Percentiles rank a stretch among this genome's conserved stretches.
phyloP scores from a whole-genome alignment of 768 basidiomycete species.

The Phylloporus sp. region DNA sequence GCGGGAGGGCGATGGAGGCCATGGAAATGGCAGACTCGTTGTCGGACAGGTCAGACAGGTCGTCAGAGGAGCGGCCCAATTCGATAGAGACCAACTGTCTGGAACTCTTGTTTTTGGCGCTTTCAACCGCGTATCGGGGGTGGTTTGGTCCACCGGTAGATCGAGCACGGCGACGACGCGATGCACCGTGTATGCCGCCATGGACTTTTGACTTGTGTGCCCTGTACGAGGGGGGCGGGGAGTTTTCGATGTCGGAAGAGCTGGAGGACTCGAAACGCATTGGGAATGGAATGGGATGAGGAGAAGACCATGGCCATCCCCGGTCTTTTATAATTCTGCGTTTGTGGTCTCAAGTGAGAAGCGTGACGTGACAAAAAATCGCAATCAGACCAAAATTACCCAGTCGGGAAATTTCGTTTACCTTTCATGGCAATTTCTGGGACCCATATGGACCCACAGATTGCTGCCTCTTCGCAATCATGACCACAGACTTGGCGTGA shows the following conservation, averaged over 20 bases:
- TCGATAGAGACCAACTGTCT: constrained; percentile 25
- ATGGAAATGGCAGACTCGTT: constrained; percentile 5
- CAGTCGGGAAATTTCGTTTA: constrained; percentile 9
- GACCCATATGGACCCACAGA: constrained; percentile 28
- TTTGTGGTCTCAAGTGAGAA: neutral
- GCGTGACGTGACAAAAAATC: constrained; percentile 33
- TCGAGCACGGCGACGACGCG: constrained; percentile 41
- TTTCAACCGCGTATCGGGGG: constrained; percentile 34
- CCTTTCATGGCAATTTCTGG: constrained; percentile 24
- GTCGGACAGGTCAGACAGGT: constrained; percentile 4
- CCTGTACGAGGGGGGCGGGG: constrained; percentile 24
- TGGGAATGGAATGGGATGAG: neutral
- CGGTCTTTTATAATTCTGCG: neutral
- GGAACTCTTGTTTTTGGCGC: constrained; percentile 36
- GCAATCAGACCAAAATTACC: constrained; percentile 31
- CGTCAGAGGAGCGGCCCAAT: constrained; percentile 19
- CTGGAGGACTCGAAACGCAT: constrained; percentile 32
- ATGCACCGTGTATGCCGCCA: constrained; percentile 30
- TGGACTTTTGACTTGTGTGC: constrained; percentile 18
- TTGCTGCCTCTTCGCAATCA: constrained; percentile 22
- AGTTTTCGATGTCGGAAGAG: constrained; percentile 31
- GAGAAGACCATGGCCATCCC: neutral
- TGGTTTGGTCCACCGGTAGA: constrained; percentile 25
- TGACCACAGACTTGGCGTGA: too few relatives aligned
- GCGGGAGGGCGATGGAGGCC: constrained; percentile 17